Base-by-base conservation (phyloP, 2,329 filamentous ascomycete genomes). In the Trichophyton mentagrophytes region DNA sequence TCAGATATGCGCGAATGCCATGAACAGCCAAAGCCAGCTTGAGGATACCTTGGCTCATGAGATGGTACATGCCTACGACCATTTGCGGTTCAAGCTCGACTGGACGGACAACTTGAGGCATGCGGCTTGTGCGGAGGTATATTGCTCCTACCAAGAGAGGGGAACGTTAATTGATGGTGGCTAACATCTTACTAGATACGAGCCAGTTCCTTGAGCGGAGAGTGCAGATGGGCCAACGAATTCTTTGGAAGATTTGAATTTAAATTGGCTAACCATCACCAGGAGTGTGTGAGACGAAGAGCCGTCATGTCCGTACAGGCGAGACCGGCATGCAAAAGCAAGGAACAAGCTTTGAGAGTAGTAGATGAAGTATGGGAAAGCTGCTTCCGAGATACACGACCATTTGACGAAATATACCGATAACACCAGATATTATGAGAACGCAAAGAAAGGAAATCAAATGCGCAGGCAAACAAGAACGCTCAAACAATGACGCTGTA, bases 361-460 rank as follows among this genome's bases (percentile, higher is more conserved):
- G 90, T 99, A 61, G 93, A 97, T 74, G 87, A 95, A 74, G 93
- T 99, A n/a, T 99, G 92, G 90, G 91, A 96, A 67, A 96, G 90
- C 68, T 99, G 93, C 74, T 99, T 95, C 72, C 79, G 83, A 58
- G 93, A 99, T 74, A 97, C 92, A 3, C 80, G 93, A 69, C 93
- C 93, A 1, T 99, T 99, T 74, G 90, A 97, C 73, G 92, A 97
- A 72, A 90, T 99, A 59, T 99, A 96, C 73, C 85, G 89, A 70
- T 79, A 68, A 76, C 61, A 49, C 53, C 62, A 58, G 44, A 58
- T 44, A 56, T 47, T 46, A 33, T 33, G 33, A 22, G 40, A 44
- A 61, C 38, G 40, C 25, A 61, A 60, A 61, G 46, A 42, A 57
- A 44, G 42, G 1, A 44, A 44, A n/a, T 15, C 5, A n/a, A 38